Conservation (phyloP, 768 basidiomycete genomes). For the Pisolithus marmoratus region DNA sequence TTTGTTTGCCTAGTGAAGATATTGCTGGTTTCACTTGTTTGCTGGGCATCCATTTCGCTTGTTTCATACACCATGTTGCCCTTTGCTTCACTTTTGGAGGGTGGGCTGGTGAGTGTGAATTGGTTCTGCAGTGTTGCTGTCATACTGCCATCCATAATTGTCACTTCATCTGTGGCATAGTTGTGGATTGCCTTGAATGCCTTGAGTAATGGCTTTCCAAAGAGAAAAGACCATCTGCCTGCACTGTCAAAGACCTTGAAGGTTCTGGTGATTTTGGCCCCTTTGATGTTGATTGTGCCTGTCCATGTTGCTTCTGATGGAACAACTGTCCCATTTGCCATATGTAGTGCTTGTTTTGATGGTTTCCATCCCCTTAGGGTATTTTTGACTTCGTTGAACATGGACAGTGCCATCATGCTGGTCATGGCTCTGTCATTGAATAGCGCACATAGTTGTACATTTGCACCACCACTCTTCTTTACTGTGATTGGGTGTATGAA, state of each 20-base stretch:
- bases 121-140: background rate
- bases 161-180: constrained; percentile 11
- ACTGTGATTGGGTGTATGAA: background rate
- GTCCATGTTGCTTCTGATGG: constrained; percentile 7
- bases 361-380: background rate
- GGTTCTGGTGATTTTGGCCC: background rate
- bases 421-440: background rate
- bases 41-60: background rate
- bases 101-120: background rate
- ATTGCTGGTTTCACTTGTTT: background rate
- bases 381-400: background rate
- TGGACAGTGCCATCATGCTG: background rate
- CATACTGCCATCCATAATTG: background rate
- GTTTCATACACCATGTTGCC: background rate
- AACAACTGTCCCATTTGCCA: constrained; percentile 26
- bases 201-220: constrained; percentile 25
- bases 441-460: background rate
- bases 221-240: constrained; percentile 21
- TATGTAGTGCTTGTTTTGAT: constrained; percentile 12
- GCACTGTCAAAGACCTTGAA: constrained; percentile 15
- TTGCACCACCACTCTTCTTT: background rate
- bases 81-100: background rate
- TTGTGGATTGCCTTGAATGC: constrained; percentile 21
- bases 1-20: background rate
- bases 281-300: background rate